Conservation (phyloP, 768 basidiomycete genomes). For the Leccinum uliginosum region DNA sequence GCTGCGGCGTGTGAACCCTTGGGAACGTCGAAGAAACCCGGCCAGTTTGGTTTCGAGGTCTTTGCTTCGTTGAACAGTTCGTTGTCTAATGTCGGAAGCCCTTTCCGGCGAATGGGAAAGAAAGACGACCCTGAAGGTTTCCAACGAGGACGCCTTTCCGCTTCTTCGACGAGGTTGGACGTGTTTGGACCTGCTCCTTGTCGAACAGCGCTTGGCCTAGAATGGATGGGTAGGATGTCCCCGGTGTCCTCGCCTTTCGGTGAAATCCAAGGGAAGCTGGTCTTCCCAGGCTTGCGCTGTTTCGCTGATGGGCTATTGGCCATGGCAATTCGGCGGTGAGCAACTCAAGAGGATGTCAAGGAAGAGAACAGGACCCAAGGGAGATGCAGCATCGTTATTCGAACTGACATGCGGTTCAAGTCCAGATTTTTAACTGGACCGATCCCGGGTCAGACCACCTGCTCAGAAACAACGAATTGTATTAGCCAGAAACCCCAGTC, state of each 20-base stretch:
- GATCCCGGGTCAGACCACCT: constrained; percentile 2
- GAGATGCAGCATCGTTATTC: not conserved
- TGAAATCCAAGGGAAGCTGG: not conserved
- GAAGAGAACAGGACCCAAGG: not conserved
- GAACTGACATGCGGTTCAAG: constrained; percentile 1
- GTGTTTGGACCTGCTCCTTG: not conserved
- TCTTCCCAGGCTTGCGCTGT: constrained; percentile 2
- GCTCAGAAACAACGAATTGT: not conserved
- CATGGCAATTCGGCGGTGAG: constrained; percentile 6
- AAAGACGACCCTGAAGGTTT: constrained; percentile 13
- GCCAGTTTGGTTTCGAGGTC: constrained; percentile 21
- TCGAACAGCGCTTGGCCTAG: not conserved
- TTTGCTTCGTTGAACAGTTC: constrained; percentile 24
- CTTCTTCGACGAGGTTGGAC: constrained; percentile 8
- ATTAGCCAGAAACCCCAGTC: not conserved
- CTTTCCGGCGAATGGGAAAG: constrained; percentile 8
- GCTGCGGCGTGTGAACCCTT: constrained; percentile 12
- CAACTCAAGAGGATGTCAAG: not conserved
- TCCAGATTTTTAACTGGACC: constrained; percentile 17
- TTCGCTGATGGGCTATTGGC: constrained; percentile 5
- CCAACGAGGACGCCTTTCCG: constrained; percentile 3
- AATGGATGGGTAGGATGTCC: not conserved
- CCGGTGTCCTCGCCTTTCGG: not conserved
- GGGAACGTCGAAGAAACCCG: constrained; percentile 18
- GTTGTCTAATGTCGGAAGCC: constrained; percentile 18